These are phyloP conservation scores for Tetrahymena borealis DNA, from an alignment of 73 alveolate species.

Conservation along the genomic window DNA sequence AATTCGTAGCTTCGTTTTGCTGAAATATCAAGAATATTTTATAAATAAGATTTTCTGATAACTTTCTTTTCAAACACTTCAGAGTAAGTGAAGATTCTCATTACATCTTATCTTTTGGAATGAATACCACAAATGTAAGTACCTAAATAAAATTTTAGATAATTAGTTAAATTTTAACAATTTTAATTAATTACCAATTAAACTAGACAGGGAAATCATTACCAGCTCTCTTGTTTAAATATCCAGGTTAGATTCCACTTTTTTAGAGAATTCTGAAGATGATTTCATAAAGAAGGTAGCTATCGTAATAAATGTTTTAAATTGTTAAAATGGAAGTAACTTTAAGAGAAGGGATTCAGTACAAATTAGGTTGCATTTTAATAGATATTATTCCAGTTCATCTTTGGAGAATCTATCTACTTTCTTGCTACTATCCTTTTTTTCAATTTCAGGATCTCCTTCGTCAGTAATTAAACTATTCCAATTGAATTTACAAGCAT, in stretches of 20 bases:
- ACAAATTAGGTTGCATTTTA: neutral
- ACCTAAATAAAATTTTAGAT: neutral
- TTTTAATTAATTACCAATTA: neutral
- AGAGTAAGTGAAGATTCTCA: neutral
- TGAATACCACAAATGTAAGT: constrained; percentile 12
- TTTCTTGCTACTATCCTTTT: neutral
- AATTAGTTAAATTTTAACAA: neutral
- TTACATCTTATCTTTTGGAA: constrained; percentile 6
- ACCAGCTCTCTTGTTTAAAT: constrained; percentile 12
- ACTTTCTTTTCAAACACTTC: constrained; percentile 28
- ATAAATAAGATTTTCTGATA: constrained; percentile 30
- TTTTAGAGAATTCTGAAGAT: neutral
- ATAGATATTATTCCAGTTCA: neutral
- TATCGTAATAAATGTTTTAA: neutral
- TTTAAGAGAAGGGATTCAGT: neutral
- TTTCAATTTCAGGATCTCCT: neutral
- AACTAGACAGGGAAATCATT: neutral
- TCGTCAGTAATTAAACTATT: constrained; percentile 7
- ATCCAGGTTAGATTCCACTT: neutral
- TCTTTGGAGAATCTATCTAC: neutral
- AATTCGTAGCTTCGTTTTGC: neutral
- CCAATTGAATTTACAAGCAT: constrained; percentile 1
- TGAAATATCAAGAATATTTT: constrained; percentile 17
- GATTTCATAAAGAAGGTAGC: neutral
- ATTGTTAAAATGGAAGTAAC: neutral